Base-by-base conservation (phyloP, 768 basidiomycete species). In the Leccinum subgranulosum region DNA sequence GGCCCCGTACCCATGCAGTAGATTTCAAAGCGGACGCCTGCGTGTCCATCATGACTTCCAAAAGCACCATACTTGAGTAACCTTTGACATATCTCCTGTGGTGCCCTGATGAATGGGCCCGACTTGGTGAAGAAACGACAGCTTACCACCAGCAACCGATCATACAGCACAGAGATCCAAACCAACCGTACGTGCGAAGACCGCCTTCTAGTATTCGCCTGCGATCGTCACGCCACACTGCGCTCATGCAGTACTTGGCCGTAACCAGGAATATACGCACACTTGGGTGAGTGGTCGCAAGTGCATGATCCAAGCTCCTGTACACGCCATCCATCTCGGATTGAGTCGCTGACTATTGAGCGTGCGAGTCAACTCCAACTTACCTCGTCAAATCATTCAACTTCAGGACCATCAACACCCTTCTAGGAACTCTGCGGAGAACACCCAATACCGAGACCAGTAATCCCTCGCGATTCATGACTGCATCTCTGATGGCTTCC, bases 191-290 rank as follows among this genome's bases (percentile, higher is more conserved):
- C 57, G 58, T 54, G 29, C 83, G 69, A 17, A 87, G 69, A 3
- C 86, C 85, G 29, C 74, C 73, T 29, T 74, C 73, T 43, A 77
- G 74, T 73, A 89, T 80, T 27, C 75, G 76, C 48, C 73, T 72
- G 64, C 74, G 75, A 54, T 94, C 86, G 63, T 88, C 87, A 52
- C 80, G 77, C 90, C 90, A 92, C 4, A 91, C 85, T 8, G 92
- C 88, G 11, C 77, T 78, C 51, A 85, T 79, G 69, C 95, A 97
- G 73, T 91, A 96, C 66, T 90, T 88, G 7, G 94, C 94, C 15
- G 90, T 89, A 56, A 98, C 88, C 31, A 98, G 69, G 72, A 98
- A 98, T 68, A 98, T 85, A 19, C 96, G 88, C 57, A 86, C 88
- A 69, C 83, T 85, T 6, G 90, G 87, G 72, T 93, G 81, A 6